Evolutionary conservation across 2,329 filamentous ascomycete species (phyloP).

Genomic region (Fusarium camptoceras): DNA sequence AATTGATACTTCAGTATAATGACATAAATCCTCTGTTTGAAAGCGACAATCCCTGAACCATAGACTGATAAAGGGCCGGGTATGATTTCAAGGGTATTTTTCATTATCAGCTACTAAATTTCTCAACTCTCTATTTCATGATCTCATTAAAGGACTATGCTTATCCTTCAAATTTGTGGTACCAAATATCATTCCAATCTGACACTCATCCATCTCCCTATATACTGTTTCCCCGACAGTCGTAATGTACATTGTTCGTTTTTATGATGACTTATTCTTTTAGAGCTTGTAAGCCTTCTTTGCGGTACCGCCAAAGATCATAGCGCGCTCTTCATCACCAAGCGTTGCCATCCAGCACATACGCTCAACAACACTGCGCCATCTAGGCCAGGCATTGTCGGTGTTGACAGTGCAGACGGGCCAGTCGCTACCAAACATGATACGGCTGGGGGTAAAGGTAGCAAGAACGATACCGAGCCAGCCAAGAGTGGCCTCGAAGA

Average conservation of each 20-base stretch:
- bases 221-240: not conserved
- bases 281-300: slow-evolving; percentile 74
- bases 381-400: slow-evolving; percentile 77
- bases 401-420: slow-evolving; percentile 81
- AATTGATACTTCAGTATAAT: slow-evolving; percentile 14
- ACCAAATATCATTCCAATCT: not conserved
- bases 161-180: not conserved
- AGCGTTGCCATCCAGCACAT: slow-evolving; percentile 74
- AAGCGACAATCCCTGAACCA: not conserved
- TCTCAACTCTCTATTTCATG: slow-evolving; percentile 8
- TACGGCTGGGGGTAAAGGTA: slow-evolving; percentile 75
- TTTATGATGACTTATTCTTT: slow-evolving; percentile 6
- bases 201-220: not conserved
- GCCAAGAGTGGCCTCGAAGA: slow-evolving; percentile 73
- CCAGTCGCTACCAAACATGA: slow-evolving; percentile 97
- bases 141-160: slow-evolving; percentile 1
- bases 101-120: slow-evolving; percentile 13
- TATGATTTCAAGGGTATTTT: slow-evolving; percentile 9
- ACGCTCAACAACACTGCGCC: slow-evolving; percentile 76
- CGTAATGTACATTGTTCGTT: not conserved
- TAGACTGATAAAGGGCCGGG: not conserved
- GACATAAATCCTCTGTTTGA: not conserved
- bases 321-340: slow-evolving; percentile 68
- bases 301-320: slow-evolving; percentile 80
- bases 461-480: slow-evolving; percentile 80